phyloP scores from a whole-genome alignment of 2,329 filamentous ascomycete genomes.

The Penicillium sclerotigenum region DNA sequence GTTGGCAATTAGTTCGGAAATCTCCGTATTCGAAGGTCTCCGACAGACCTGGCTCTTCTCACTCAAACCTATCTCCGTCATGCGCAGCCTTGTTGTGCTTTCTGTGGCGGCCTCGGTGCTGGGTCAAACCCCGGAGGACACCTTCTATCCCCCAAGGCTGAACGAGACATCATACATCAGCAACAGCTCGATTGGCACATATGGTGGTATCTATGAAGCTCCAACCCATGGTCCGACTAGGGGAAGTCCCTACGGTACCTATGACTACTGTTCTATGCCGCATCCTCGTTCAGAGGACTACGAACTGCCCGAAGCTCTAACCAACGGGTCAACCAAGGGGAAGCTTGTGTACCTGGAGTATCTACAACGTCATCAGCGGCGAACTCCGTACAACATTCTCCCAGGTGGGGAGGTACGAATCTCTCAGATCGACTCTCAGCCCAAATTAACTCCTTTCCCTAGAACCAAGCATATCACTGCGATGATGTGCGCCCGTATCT shows the following conservation, averaged over 20 bases:
- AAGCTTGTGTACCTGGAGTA: constrained; percentile 41
- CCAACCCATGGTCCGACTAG: constrained; percentile 20
- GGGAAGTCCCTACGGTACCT: constrained; percentile 29
- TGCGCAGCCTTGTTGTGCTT: constrained; percentile 12
- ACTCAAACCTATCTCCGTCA: neutral
- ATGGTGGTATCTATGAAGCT: constrained; percentile 38
- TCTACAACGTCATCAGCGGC: constrained; percentile 39
- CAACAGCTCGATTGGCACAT: constrained; percentile 35
- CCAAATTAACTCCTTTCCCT: neutral
- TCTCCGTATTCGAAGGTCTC: neutral
- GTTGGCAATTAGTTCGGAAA: neutral
- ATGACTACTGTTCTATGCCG: constrained; percentile 43
- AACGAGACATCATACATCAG: constrained; percentile 39
- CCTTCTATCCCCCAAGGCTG: constrained; percentile 38
- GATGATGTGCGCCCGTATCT: constrained; percentile 38
- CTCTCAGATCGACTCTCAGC: neutral
- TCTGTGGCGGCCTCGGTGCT: constrained; percentile 7
- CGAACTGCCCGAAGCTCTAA: constrained; percentile 28
- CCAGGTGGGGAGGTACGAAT: constrained; percentile 37
- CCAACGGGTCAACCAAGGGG: constrained; percentile 26
- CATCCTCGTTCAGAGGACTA: constrained; percentile 38
- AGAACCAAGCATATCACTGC: constrained; percentile 41
- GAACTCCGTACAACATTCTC: constrained; percentile 41
- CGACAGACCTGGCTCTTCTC: neutral
- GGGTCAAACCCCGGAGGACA: constrained; percentile 15